Conservation (phyloP, 2,329 filamentous ascomycete genomes). For the Aspergillus bombycis region DNA sequence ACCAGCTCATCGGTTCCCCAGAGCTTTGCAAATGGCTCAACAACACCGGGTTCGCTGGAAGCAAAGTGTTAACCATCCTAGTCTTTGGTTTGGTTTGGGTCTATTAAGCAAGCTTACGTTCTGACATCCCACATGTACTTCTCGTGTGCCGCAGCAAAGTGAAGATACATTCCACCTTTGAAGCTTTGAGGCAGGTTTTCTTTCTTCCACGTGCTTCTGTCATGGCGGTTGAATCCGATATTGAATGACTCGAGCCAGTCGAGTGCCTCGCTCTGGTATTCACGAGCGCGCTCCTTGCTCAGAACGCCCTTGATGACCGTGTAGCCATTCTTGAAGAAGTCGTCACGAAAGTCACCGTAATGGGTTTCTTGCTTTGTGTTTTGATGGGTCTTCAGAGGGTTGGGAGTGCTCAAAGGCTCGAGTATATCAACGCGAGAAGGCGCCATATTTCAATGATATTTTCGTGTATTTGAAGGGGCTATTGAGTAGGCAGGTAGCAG, state of each 20-base stretch:
- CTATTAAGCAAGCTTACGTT: slow-evolving; percentile 26
- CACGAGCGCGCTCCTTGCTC: background rate
- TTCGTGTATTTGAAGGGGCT: too few relatives aligned
- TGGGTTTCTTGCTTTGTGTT: background rate
- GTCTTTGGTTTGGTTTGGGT: background rate
- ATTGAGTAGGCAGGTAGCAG: background rate
- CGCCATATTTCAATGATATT: background rate
- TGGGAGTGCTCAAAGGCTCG: background rate
- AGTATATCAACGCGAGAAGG: background rate
- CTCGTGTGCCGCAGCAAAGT: slow-evolving; percentile 44
- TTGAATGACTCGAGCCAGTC: slow-evolving; percentile 47
- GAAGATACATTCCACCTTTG: slow-evolving; percentile 40
- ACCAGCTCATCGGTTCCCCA: slow-evolving; percentile 37
- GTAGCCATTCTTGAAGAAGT: slow-evolving; percentile 3
- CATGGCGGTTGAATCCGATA: slow-evolving; percentile 40
- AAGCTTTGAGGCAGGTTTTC: slow-evolving; percentile 45
- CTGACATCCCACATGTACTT: slow-evolving; percentile 49
- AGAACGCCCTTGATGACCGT: slow-evolving; percentile 4
- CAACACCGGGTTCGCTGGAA: slow-evolving; percentile 39
- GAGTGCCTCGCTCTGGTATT: slow-evolving; percentile 24
- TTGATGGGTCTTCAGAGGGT: background rate
- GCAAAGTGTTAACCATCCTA: background rate
- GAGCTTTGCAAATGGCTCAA: slow-evolving; percentile 46
- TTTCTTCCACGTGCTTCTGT: slow-evolving; percentile 43
- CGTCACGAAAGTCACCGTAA: slow-evolving; percentile 7